Conservation (phyloP, 1,284 basidiomycete genomes). For the Tausonia pullulans region DNA sequence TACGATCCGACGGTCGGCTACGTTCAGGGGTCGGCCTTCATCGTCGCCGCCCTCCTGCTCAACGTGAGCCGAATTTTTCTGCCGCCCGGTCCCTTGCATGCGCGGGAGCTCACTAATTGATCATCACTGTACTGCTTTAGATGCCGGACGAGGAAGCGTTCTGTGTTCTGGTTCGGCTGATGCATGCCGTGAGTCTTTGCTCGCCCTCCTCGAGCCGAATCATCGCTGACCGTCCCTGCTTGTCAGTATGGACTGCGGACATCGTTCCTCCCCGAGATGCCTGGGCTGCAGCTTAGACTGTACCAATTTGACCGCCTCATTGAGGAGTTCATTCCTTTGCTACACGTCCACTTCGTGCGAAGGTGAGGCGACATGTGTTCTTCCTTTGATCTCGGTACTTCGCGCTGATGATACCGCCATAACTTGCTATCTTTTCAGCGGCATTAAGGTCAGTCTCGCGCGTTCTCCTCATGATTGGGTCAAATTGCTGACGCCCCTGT, state of each 20-base stretch:
- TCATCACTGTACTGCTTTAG: slow-evolving; percentile 36
- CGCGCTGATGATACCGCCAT: no score
- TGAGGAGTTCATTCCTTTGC: slow-evolving; percentile 80
- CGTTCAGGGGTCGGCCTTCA: slow-evolving; percentile 90
- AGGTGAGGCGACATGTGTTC: slow-evolving; percentile 51
- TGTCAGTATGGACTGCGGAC: slow-evolving; percentile 73
- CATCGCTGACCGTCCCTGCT: neutral
- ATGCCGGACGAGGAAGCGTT: slow-evolving; percentile 99
- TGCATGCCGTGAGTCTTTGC: slow-evolving; percentile 53
- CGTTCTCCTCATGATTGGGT: no score
- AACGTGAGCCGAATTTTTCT: slow-evolving; percentile 49
- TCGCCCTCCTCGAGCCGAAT: neutral
- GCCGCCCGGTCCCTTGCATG: neutral
- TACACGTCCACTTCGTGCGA: slow-evolving; percentile 81
- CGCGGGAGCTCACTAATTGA: neutral
- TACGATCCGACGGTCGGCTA: slow-evolving; percentile 94
- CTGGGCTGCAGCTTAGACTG: slow-evolving; percentile 81
- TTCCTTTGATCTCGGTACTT: no score
- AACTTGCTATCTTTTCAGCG: no score
- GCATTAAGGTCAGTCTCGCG: no score
- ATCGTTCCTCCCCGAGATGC: slow-evolving; percentile 97
- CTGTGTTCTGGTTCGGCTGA: slow-evolving; percentile 87
- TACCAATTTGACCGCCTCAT: slow-evolving; percentile 85
- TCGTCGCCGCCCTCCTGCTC: slow-evolving; percentile 82
- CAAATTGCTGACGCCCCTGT: no score